Evolutionary conservation across 1,284 basidiomycete genomes (phyloP).

Genomic region (Lignosus rhinocerotis): DNA sequence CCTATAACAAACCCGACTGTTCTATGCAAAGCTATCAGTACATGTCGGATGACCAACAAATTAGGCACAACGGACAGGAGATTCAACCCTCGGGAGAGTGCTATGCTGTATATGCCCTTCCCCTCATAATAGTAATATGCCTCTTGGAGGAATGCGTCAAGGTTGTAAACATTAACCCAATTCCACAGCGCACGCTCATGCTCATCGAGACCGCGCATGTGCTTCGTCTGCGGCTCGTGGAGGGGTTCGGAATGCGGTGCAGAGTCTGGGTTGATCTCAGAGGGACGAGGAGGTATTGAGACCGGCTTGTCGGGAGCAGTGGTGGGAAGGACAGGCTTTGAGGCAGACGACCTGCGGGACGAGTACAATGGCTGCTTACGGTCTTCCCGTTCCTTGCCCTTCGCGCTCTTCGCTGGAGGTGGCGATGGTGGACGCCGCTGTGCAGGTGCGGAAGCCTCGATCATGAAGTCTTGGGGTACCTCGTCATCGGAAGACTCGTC

Average conservation of each 20-base stretch:
- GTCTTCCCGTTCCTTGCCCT: conserved; percentile 39
- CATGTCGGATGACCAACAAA: conserved; percentile 18
- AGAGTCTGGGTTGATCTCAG: conserved; percentile 49
- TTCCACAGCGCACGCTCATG: conserved; percentile 95
- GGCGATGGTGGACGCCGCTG: conserved; percentile 34
- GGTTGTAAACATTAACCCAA: conserved; percentile 98
- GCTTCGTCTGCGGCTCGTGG: conserved; percentile 41
- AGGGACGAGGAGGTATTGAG: conserved; percentile 67
- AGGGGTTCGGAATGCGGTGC: conserved; percentile 28
- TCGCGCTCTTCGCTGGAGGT: conserved; percentile 32
- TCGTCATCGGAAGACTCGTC: conserved; percentile 74
- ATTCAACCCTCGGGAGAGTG: conserved; percentile 83
- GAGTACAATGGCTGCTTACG: conserved; percentile 29
- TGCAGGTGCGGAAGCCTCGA: conserved; percentile 56
- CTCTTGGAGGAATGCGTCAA: conserved; percentile 94
- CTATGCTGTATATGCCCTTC: conserved; percentile 95
- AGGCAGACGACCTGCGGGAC: conserved; percentile 22
- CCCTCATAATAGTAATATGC: conserved; percentile 96
- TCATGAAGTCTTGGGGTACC: conserved; percentile 81
- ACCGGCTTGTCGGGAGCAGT: conserved; percentile 23
- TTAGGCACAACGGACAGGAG: conserved; percentile 71
- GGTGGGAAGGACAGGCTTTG: conserved; percentile 37
- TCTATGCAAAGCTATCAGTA: conserved; percentile 46
- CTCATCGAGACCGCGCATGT: conserved; percentile 73
- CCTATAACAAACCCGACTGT: conserved; percentile 96